Percentiles rank a stretch among this genome's conserved stretches.
Evolutionary conservation across 78 protist species (phyloP).

Genomic region (Dictyostelium purpureum): DNA sequence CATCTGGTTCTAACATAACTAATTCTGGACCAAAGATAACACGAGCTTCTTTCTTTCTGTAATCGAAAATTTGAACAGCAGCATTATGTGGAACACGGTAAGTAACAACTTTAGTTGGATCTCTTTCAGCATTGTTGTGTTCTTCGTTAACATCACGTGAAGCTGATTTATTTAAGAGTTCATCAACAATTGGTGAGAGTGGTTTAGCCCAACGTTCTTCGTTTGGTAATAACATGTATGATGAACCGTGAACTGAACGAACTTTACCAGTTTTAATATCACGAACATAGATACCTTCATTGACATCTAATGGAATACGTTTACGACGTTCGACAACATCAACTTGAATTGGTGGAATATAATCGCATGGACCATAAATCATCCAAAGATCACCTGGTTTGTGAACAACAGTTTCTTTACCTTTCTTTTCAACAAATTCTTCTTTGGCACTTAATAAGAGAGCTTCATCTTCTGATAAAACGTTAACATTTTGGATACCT

Average conservation of each 20-base stretch:
- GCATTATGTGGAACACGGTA: constrained; percentile 92
- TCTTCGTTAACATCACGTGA: constrained; percentile 75
- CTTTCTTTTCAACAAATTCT: constrained; percentile 37
- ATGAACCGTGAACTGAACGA: constrained; percentile 82
- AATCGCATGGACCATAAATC: constrained; percentile 86
- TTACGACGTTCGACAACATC: constrained; percentile 82
- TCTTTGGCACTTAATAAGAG: constrained; percentile 80
- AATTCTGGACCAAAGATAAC: constrained; percentile 90
- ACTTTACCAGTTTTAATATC: constrained; percentile 90
- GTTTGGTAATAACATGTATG: constrained; percentile 86
- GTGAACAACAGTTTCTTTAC: constrained; percentile 26
- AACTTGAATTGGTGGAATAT: constrained; percentile 88
- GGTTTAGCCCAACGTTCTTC: constrained; percentile 92
- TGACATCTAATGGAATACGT: constrained; percentile 85
- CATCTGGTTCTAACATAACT: constrained; percentile 90
- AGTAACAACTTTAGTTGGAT: constrained; percentile 86
- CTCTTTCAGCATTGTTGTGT: constrained; percentile 71
- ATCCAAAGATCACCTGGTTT: constrained; percentile 90
- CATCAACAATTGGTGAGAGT: constrained; percentile 85
- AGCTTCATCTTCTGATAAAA: constrained; percentile 85
- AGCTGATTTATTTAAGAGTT: constrained; percentile 50
- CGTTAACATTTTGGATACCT: constrained; percentile 81
- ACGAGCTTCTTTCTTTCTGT: constrained; percentile 86
- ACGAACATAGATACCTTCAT: constrained; percentile 93
- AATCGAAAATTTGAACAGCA: constrained; percentile 91